Percentiles rank a stretch among this genome's conserved stretches.
phyloP scores from a whole-genome alignment of 306 rosid genomes.

The Calophaca sinica region DNA sequence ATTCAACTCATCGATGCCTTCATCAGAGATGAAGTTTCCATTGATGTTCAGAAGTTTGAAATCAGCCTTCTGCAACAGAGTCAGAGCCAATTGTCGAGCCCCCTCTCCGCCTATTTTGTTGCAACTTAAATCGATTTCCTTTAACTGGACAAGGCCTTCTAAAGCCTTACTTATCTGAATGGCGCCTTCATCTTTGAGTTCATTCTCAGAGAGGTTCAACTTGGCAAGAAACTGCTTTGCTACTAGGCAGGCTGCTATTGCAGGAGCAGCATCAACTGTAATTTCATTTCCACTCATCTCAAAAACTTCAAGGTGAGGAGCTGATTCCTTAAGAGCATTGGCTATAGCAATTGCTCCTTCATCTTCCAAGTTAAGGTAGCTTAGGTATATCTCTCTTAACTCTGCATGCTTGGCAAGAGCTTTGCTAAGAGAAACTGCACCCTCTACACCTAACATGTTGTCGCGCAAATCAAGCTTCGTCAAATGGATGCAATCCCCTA shows the following conservation, averaged over 20 bases:
- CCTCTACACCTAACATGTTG: conserved; percentile 91
- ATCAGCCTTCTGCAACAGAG: conserved; percentile 69
- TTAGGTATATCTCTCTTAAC: conserved; percentile 77
- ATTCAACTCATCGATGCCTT: conserved; percentile 78
- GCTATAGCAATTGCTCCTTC: conserved; percentile 74
- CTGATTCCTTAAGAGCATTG: conserved; percentile 72
- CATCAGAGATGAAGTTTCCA: conserved; percentile 83
- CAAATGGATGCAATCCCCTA: conserved; percentile 62
- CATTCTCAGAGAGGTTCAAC: conserved; percentile 87
- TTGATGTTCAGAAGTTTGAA: conserved; percentile 73
- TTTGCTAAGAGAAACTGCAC: conserved; percentile 80
- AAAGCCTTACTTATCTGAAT: conserved; percentile 70
- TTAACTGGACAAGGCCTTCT: conserved; percentile 63
- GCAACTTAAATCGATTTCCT: conserved; percentile 81
- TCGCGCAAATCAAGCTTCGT: conserved; percentile 88
- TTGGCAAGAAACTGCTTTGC: conserved; percentile 64
- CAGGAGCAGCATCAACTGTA: conserved; percentile 72
- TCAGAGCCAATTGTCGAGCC: conserved; percentile 78
- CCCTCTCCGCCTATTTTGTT: conserved; percentile 74
- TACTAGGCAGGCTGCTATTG: conserved; percentile 66
- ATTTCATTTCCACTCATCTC: conserved; percentile 95
- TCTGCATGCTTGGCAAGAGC: conserved; percentile 68
- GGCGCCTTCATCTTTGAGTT: conserved; percentile 88
- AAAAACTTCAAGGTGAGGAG: conserved; percentile 80
- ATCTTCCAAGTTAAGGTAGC: conserved; percentile 89